Conservation (phyloP, 2,329 filamentous ascomycete genomes). For the Aspergillus sp. region DNA sequence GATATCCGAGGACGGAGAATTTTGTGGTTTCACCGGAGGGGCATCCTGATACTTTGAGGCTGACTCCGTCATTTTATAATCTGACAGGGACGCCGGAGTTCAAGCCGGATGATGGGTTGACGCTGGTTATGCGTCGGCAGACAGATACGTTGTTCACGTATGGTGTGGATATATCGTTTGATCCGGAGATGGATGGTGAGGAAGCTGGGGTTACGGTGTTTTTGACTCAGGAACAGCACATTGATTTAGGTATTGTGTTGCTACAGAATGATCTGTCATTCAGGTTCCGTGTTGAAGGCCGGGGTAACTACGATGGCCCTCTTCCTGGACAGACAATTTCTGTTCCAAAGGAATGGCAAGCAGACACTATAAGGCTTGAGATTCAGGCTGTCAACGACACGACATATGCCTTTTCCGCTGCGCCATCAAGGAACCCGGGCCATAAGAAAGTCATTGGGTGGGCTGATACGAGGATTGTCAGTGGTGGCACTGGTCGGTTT, state of each 20-base stretch:
- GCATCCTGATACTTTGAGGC: conserved; percentile 48
- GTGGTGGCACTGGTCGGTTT: conserved; percentile 12
- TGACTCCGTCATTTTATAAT: conserved; percentile 55
- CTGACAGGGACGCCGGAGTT: conserved; percentile 53
- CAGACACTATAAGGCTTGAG: neutral
- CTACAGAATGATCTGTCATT: neutral
- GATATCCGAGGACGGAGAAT: conserved; percentile 49
- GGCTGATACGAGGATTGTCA: neutral
- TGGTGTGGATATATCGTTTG: conserved; percentile 14
- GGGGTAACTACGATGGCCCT: conserved; percentile 4
- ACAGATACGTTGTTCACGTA: conserved; percentile 24
- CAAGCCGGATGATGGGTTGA: conserved; percentile 9
- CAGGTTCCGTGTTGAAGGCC: neutral
- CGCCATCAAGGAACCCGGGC: neutral
- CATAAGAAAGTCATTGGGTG: neutral
- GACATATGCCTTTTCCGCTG: conserved; percentile 7
- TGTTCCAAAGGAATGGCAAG: neutral
- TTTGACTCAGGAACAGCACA: conserved; percentile 22
- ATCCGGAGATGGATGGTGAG: neutral
- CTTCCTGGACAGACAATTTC: neutral
- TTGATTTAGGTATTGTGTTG: conserved; percentile 21
- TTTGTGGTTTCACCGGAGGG: conserved; percentile 51
- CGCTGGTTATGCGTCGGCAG: conserved; percentile 18
- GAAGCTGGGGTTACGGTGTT: conserved; percentile 24
- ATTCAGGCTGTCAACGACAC: conserved; percentile 6